phyloP scores from a whole-genome alignment of 208 protist genomes.

The Trypanosoma avium region DNA sequence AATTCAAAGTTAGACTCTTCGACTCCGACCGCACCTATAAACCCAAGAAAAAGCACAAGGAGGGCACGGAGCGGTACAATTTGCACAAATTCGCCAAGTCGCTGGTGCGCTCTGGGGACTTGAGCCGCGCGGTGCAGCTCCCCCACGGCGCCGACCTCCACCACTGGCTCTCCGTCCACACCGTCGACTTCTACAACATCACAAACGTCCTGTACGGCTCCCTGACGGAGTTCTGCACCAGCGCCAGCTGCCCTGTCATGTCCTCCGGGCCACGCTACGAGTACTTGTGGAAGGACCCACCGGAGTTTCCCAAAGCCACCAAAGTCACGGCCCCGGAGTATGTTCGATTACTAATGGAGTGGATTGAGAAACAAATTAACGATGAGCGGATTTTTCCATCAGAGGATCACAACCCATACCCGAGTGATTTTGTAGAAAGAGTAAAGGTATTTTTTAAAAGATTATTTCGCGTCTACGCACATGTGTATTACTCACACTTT shows the following conservation, averaged over 20 bases:
- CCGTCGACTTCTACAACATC: conserved; percentile 99
- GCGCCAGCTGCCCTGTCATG: conserved; percentile 95
- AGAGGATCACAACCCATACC: conserved; percentile 88
- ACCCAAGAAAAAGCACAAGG: conserved; percentile 94
- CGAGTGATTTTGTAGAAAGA: conserved; percentile 77
- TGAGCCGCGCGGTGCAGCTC: conserved; percentile 93
- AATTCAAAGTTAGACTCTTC: conserved; percentile 77
- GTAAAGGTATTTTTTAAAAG: conserved; percentile 97
- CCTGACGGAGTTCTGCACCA: conserved; percentile 99
- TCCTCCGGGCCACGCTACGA: conserved; percentile 94
- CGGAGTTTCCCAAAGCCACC: conserved; percentile 94
- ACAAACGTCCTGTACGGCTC: conserved; percentile 98
- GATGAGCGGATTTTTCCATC: conserved; percentile 97
- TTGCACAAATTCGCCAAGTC: conserved; percentile 93
- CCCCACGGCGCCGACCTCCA: conserved; percentile 96
- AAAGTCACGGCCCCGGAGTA: conserved; percentile 97
- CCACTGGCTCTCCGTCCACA: conserved; percentile 98
- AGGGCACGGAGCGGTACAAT: conserved; percentile 94
- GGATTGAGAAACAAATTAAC: conserved; percentile 97
- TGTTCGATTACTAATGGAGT: conserved; percentile 97
- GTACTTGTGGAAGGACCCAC: conserved; percentile 97
- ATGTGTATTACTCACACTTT: conserved; percentile 99
- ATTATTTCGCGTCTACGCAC: conserved; percentile 98
- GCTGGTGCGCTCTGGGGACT: conserved; percentile 90
- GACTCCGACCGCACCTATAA: conserved; percentile 95